These are phyloP conservation scores for Lizanozyma gosingica DNA, from an alignment of 1,139 yeast genomes.

Conservation along the genomic window DNA sequence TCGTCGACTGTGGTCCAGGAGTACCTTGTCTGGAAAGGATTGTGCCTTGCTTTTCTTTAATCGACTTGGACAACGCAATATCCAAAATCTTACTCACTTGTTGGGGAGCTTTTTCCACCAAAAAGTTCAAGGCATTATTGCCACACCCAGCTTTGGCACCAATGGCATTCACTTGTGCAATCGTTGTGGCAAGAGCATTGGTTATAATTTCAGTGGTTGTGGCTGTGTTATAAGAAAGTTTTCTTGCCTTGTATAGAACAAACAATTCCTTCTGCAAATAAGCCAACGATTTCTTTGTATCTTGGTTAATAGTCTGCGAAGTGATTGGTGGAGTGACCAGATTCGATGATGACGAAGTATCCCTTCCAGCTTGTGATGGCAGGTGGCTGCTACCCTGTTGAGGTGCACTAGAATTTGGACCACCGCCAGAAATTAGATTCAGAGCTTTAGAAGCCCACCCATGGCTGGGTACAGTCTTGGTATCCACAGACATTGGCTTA, in stretches of 20 bases:
- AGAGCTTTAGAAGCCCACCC: background rate
- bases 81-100: slow-evolving; percentile 78
- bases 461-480: background rate
- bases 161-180: slow-evolving; percentile 80
- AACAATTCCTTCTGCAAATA: slow-evolving; percentile 68
- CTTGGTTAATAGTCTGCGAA: slow-evolving; percentile 32
- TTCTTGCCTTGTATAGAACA: slow-evolving; percentile 59
- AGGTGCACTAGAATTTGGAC: background rate
- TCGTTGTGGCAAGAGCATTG: slow-evolving; percentile 89
- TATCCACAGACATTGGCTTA: slow-evolving; percentile 1
- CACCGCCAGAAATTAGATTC: background rate
- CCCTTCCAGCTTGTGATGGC: slow-evolving; percentile 2
- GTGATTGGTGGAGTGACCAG: slow-evolving; percentile 11
- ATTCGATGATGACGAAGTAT: slow-evolving; percentile 10
- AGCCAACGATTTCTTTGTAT: slow-evolving; percentile 54
- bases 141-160: slow-evolving; percentile 80
- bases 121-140: slow-evolving; percentile 69
- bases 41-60: slow-evolving; percentile 43
- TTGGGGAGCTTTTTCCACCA: slow-evolving; percentile 82
- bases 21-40: slow-evolving; percentile 16
- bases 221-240: slow-evolving; percentile 55
- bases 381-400: too few relatives aligned
- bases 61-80: slow-evolving; percentile 74
- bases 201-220: slow-evolving; percentile 75
- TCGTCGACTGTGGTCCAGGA: slow-evolving; percentile 1